Base-by-base conservation (phyloP, 805 yeast genomes). In the Pichia membranifaciens region DNA sequence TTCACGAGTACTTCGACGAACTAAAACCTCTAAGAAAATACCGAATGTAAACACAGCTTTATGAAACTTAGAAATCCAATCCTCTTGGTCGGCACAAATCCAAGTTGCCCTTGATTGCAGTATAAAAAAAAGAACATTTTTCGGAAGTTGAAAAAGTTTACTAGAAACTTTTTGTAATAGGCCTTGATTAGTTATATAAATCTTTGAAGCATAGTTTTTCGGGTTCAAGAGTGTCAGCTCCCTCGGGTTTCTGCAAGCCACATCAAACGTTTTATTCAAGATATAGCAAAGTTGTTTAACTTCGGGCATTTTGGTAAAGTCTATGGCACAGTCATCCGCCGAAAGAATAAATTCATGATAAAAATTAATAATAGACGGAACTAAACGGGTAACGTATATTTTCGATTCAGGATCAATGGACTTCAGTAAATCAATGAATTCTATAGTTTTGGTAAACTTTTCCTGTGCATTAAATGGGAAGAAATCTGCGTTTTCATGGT, bases 1-100 rank as follows among this genome's bases (percentile, higher is more conserved):
- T 22, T 41, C 43, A 18, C 47, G 34, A 16, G 32, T 25, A 3
- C 52, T 44, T 7, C 43, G 28, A 22, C 55, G 43, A 13, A 48
- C 21, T 12, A 52, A 44, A 22, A 52, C 50, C 42, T 52, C 55
- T 16, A 50, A 17, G 16, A 52, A 48, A 16, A 50, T 41, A 18
- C 51, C 47, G 43, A 48, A 50, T 37, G 32, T 48, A 13, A 38
- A 37, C 4, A 50, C 29, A 10, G 38, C 48, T 13, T 41, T 43
- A 36, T 46, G 47, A 21, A 50, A 52, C 18, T 41, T 44, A 4
- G 18, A 23, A 34, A 52, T 46, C 51, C 55, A 48, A 37, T 45
- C 53, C 10, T 34, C 12, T 6, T 43, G 12, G 34, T 45, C 42
- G 3, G 22, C 13, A 31, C 46, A 38, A 13, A 52, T 12, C 48